Percentiles rank a stretch among this genome's conserved stretches.
These are phyloP conservation scores for Ochetophila trinervis DNA, from an alignment of 306 rosid species.

Conservation along the genomic window DNA sequence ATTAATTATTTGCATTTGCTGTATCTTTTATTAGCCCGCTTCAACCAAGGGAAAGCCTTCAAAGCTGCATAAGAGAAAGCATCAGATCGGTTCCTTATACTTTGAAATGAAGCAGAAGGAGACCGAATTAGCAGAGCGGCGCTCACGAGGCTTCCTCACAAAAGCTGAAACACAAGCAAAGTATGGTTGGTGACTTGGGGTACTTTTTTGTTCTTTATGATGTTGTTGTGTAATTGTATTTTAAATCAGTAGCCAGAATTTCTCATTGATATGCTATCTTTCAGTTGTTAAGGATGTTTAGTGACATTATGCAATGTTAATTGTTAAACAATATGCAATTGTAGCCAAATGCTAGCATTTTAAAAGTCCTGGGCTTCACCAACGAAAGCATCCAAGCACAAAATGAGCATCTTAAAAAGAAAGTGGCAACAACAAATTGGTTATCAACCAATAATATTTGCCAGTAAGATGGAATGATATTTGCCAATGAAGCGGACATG, in stretches of 20 bases:
- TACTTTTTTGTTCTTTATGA: slow-evolving; percentile 4
- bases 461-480: too few relatives aligned
- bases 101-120: slow-evolving; percentile 93
- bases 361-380: too few relatives aligned
- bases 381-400: too few relatives aligned
- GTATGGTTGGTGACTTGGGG: slow-evolving; percentile 81
- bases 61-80: slow-evolving; percentile 93
- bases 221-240: not conserved
- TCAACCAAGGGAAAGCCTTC: slow-evolving; percentile 79
- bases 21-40: slow-evolving; percentile 45
- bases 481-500: too few relatives aligned
- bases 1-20: not conserved
- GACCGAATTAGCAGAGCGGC: slow-evolving; percentile 73
- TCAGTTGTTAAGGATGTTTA: too few relatives aligned
- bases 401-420: too few relatives aligned
- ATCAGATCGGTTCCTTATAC: slow-evolving; percentile 80
- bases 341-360: too few relatives aligned
- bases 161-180: slow-evolving; percentile 96
- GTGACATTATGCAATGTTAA: too few relatives aligned
- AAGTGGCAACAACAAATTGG: too few relatives aligned
- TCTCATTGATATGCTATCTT: too few relatives aligned
- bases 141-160: slow-evolving; percentile 82
- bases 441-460: too few relatives aligned
- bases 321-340: too few relatives aligned
- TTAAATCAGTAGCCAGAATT: not conserved